Evolutionary conservation across 768 basidiomycete species (phyloP).

Genomic region (Calocybe gangraenosa): DNA sequence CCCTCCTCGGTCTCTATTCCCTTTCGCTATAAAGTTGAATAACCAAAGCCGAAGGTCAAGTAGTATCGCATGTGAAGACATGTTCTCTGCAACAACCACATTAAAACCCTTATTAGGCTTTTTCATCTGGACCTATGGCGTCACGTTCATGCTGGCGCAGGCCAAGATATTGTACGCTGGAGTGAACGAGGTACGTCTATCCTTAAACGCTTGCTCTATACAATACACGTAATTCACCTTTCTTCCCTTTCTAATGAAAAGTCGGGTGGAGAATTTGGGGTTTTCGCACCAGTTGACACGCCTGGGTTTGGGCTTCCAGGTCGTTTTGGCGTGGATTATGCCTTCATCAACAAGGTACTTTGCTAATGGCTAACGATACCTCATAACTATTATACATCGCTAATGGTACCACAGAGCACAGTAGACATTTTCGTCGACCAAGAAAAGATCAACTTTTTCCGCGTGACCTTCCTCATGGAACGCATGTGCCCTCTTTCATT

Average conservation of each 20-base stretch:
- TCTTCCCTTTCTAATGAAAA: conserved; percentile 10
- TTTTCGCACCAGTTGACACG: conserved; percentile 28
- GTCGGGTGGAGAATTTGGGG: conserved; percentile 47
- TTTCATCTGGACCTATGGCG: neutral
- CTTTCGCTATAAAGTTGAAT: no score
- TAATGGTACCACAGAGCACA: conserved; percentile 26
- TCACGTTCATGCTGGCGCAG: conserved; percentile 1
- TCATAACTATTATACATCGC: neutral
- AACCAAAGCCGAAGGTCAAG: no score
- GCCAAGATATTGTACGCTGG: conserved; percentile 40
- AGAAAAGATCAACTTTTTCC: conserved; percentile 46
- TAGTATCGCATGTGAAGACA: neutral
- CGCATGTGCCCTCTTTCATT: conserved; percentile 35
- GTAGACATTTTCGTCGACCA: conserved; percentile 44
- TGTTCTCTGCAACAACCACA: conserved; percentile 7
- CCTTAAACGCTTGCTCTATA: neutral
- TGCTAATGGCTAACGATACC: no score
- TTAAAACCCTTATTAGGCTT: conserved; percentile 7
- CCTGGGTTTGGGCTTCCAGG: conserved; percentile 40
- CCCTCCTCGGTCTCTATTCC: no score
- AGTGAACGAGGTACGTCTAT: conserved; percentile 34
- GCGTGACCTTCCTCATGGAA: conserved; percentile 46
- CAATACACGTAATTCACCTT: neutral
- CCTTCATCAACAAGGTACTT: conserved; percentile 45
- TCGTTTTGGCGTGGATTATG: conserved; percentile 37